These are phyloP conservation scores for Nevesoporus exiguus DNA, from an alignment of 768 basidiomycete species.

Conservation along the genomic window DNA sequence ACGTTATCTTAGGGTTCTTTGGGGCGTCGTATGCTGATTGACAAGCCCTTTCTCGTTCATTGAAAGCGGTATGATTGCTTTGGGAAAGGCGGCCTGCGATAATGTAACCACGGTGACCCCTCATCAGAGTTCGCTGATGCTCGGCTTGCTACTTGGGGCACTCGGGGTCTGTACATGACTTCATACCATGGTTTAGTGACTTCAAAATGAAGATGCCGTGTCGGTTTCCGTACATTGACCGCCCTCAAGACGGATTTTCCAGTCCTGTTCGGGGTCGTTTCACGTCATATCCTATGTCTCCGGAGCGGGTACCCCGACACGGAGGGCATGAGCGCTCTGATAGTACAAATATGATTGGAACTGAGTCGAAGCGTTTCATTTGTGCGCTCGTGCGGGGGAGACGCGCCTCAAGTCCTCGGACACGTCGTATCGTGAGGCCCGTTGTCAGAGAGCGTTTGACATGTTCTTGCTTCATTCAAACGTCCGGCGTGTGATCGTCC, in stretches of 20 bases:
- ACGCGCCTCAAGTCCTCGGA: slow-evolving; percentile 18
- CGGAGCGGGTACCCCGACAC: neutral
- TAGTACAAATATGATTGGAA: neutral
- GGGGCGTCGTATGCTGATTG: neutral
- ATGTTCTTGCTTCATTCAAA: neutral
- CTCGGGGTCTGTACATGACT: neutral
- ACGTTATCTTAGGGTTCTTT: neutral
- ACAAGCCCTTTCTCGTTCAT: neutral
- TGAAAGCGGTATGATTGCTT: neutral
- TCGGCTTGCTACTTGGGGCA: neutral
- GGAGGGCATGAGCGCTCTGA: neutral
- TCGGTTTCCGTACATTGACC: neutral
- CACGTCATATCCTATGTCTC: slow-evolving; percentile 5
- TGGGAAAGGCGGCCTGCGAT: slow-evolving; percentile 10
- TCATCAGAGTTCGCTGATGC: neutral
- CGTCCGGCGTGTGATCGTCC: slow-evolving; percentile 5
- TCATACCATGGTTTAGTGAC: neutral
- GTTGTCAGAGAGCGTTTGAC: neutral
- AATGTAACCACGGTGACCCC: slow-evolving; percentile 15
- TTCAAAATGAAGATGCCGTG: neutral
- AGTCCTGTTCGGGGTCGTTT: neutral
- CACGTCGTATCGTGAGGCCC: neutral
- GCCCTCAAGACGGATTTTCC: slow-evolving; percentile 4
- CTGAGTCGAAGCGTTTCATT: slow-evolving; percentile 20
- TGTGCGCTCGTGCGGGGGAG: slow-evolving; percentile 4